These are phyloP conservation scores for Diaporthe capsici DNA, from an alignment of 2,329 filamentous ascomycete species.

Conservation along the genomic window DNA sequence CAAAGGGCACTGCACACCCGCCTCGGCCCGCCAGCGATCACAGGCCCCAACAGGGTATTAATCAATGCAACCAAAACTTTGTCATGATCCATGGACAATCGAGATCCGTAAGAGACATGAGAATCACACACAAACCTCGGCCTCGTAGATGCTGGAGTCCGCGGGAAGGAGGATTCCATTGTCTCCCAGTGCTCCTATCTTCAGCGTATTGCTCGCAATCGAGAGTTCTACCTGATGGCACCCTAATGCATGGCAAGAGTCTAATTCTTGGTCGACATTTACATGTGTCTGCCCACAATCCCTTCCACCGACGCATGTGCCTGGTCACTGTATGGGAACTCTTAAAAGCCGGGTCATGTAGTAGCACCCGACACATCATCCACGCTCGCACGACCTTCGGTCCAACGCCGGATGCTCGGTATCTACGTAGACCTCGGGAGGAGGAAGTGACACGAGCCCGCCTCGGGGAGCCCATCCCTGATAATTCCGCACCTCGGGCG, in stretches of 20 bases:
- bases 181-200: neutral
- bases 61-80: neutral
- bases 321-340: neutral
- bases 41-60: neutral
- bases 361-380: constrained; percentile 25
- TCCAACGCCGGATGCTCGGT: constrained; percentile 26
- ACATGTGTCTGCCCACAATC: neutral
- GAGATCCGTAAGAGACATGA: neutral
- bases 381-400: constrained; percentile 23
- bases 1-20: neutral
- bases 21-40: constrained; percentile 31
- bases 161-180: neutral
- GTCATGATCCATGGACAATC: neutral
- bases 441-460: neutral
- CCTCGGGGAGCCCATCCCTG: neutral
- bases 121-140: neutral
- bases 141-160: neutral
- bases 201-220: neutral
- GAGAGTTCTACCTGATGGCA: neutral
- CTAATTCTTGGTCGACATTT: neutral
- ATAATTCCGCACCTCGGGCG: constrained; percentile 18
- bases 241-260: neutral
- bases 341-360: neutral
- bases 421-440: constrained; percentile 3
- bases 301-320: neutral